These are phyloP conservation scores for Auriscalpium vulgare DNA, from an alignment of 768 basidiomycete species.

Conservation along the genomic window DNA sequence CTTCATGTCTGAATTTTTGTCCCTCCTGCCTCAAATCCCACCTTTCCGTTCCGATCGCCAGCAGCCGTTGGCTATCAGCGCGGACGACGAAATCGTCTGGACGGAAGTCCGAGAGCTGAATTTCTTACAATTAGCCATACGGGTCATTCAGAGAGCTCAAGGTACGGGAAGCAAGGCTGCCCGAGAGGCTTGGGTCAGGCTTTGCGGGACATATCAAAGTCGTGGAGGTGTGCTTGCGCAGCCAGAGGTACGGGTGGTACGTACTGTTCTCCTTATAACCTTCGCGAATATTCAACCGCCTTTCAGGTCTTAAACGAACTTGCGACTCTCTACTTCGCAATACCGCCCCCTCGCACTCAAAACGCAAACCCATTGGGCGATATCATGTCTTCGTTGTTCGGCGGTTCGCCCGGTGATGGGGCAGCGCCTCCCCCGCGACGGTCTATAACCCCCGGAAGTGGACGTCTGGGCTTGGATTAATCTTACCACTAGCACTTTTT, in stretches of 20 bases:
- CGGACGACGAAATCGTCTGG: constrained; percentile 56
- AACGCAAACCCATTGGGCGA: constrained; percentile 79
- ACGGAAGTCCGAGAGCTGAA: constrained; percentile 76
- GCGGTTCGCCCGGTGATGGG: constrained; percentile 38
- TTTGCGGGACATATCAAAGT: constrained; percentile 80
- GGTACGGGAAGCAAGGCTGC: constrained; percentile 70
- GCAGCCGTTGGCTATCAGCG: constrained; percentile 28
- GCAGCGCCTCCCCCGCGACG: constrained; percentile 27
- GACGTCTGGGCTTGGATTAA: constrained; percentile 38
- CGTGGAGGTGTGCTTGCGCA: constrained; percentile 53
- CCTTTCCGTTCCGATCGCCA: constrained; percentile 33
- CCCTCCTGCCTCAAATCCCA: constrained; percentile 46
- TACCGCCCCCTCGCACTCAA: constrained; percentile 67
- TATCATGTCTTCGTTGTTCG: constrained; percentile 84
- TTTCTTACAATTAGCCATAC: constrained; percentile 82
- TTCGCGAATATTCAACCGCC: not conserved
- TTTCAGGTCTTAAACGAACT: constrained; percentile 60
- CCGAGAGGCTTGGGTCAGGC: constrained; percentile 77
- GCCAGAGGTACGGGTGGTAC: constrained; percentile 44
- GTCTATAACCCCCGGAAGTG: constrained; percentile 29
- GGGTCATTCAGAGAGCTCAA: constrained; percentile 82
- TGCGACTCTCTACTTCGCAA: constrained; percentile 74
- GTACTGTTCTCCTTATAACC: not conserved
- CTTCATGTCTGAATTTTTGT: constrained; percentile 79
- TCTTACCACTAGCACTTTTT: constrained; percentile 19